A percentile compares a stretch with the other conserved stretches of the same genome.
Evolutionary conservation across 345 rosid genomes (phyloP).

Genomic region (Camelina laxa): DNA sequence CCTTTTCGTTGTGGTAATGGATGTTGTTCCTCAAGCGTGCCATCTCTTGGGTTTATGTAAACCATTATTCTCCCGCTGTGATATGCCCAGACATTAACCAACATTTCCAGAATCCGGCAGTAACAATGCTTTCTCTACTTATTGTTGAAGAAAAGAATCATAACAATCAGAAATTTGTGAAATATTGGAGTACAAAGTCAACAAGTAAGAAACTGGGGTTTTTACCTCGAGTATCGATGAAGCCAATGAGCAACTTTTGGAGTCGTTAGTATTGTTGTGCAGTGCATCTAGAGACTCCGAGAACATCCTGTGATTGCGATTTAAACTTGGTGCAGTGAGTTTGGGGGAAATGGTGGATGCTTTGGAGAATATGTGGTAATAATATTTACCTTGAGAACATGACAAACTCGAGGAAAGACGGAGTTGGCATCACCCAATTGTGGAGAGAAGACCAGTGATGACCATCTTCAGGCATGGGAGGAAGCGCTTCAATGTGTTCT

Average conservation of each 20-base stretch:
- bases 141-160: conserved; percentile 2
- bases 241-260: conserved; percentile 61
- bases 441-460: conserved; percentile 91
- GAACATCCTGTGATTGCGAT: conserved; percentile 71
- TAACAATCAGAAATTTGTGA: conserved; percentile 16
- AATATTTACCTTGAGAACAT: conserved; percentile 80
- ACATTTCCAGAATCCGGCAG: conserved; percentile 83
- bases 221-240: conserved; percentile 75
- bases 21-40: conserved; percentile 79
- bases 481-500: conserved; percentile 72
- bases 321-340: conserved; percentile 1
- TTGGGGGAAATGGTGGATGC: conserved; percentile 13
- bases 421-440: conserved; percentile 98
- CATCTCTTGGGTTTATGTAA: conserved; percentile 79
- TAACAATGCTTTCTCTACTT: conserved; percentile 84
- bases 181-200: background rate
- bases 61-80: conserved; percentile 90
- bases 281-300: conserved; percentile 84
- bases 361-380: conserved; percentile 1
- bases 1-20: conserved; percentile 63
- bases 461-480: conserved; percentile 96
- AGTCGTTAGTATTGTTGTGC: conserved; percentile 54
- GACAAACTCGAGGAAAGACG: conserved; percentile 86
- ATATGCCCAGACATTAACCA: conserved; percentile 95
- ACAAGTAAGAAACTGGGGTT: background rate